phyloP scores from a whole-genome alignment of 169 alveolate genomes.

The Babesia divergens region DNA sequence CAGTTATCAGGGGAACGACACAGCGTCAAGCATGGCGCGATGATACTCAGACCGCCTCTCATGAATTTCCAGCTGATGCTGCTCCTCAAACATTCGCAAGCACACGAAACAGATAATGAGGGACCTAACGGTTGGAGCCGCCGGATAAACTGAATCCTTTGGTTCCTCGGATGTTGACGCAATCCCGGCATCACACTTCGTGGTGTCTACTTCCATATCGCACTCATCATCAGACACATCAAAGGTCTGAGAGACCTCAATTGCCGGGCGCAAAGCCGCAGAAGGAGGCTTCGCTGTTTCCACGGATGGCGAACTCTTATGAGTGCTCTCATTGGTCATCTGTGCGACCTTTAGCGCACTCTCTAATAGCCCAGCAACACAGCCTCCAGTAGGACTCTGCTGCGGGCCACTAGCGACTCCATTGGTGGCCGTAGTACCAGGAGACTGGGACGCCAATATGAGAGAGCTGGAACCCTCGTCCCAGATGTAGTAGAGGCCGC shows the following conservation, averaged over 20 bases:
- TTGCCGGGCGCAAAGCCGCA: not conserved
- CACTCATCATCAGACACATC: slow-evolving; percentile 47
- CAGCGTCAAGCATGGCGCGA: slow-evolving; percentile 38
- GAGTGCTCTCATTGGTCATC: slow-evolving; percentile 28
- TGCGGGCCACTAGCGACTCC: not conserved
- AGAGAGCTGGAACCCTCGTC: slow-evolving; percentile 53
- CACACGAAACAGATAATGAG: slow-evolving; percentile 66
- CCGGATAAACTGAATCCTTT: not conserved
- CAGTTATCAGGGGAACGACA: not conserved
- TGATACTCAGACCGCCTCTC: slow-evolving; percentile 66
- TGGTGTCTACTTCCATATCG: slow-evolving; percentile 46
- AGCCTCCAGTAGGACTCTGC: not conserved
- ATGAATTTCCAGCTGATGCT: slow-evolving; percentile 64
- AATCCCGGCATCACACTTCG: not conserved
- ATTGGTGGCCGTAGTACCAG: not conserved
- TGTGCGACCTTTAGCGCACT: slow-evolving; percentile 60
- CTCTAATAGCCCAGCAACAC: slow-evolving; percentile 23
- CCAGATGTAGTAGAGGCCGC: slow-evolving; percentile 69
- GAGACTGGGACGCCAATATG: slow-evolving; percentile 2
- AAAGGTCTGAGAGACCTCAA: slow-evolving; percentile 16
- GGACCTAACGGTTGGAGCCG: not conserved
- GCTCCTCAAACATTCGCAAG: slow-evolving; percentile 60
- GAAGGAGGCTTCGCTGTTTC: not conserved
- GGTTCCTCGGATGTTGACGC: not conserved
- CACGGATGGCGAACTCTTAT: not conserved